A percentile compares a stretch with the other conserved stretches of the same genome.
These are phyloP conservation scores for Phytophthora meadii DNA, from an alignment of 352 stramenopile species.

Conservation along the genomic window DNA sequence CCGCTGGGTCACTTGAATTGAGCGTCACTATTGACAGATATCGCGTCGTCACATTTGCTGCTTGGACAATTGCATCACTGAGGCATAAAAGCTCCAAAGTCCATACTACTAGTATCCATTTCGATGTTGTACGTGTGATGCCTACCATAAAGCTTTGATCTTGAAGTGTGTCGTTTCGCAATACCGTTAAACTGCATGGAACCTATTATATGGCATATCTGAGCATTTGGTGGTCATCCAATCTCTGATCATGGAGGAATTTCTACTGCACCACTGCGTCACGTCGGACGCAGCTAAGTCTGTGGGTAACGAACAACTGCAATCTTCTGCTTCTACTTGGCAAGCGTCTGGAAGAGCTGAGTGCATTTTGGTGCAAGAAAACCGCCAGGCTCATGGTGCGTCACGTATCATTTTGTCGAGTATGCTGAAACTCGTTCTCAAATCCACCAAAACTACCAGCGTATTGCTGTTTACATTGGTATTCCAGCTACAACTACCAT, in stretches of 20 bases:
- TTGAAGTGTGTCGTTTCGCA: slow-evolving; percentile 30
- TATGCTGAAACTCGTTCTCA: slow-evolving; percentile 40
- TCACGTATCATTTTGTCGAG: slow-evolving; percentile 63
- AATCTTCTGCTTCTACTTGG: slow-evolving; percentile 33
- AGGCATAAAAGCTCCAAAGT: neutral
- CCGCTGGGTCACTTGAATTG: slow-evolving; percentile 11
- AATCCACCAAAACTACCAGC: slow-evolving; percentile 38
- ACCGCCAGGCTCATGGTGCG: slow-evolving; percentile 50
- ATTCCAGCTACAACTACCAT: neutral
- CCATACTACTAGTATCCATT: neutral
- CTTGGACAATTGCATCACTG: slow-evolving; percentile 2
- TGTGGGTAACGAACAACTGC: neutral
- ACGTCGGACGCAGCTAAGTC: slow-evolving; percentile 46
- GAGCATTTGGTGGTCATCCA: slow-evolving; percentile 14
- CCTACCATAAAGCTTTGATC: slow-evolving; percentile 7
- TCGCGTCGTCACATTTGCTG: slow-evolving; percentile 17
- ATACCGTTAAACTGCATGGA: slow-evolving; percentile 6
- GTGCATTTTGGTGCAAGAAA: slow-evolving; percentile 73
- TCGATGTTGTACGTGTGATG: neutral
- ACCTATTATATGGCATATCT: slow-evolving; percentile 20
- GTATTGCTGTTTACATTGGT: slow-evolving; percentile 53
- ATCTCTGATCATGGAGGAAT: slow-evolving; percentile 59
- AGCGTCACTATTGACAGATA: slow-evolving; percentile 3
- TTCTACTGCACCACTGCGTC: slow-evolving; percentile 72
- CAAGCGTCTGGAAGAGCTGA: slow-evolving; percentile 46